Evolutionary conservation across 2,329 filamentous ascomycete genomes (phyloP), one percentile per base, ranked within the genome.

Genomic region (Metarhizium humberi): DNA sequence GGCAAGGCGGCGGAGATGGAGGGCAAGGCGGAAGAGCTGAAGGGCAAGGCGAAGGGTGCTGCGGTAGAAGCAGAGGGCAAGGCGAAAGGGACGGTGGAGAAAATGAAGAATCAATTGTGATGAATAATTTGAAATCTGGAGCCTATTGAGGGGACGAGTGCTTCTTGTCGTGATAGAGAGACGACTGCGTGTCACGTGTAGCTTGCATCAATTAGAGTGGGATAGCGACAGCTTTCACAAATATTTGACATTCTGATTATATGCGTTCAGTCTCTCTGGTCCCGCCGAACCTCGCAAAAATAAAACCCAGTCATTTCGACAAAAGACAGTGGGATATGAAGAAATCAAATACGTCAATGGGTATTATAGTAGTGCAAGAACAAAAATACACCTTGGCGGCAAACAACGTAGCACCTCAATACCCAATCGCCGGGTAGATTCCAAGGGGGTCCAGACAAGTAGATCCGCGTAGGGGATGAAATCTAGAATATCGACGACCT

Each of bases 11-110:
- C 70, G 6, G 65, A 77, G 3, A 62, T 67, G 18, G 64, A 60
- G 13, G 72, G 69, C 53, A 64, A 67, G 57, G 60, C 67, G 3
- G 55, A 65, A 25, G 64, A 69, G 56, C 43, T 67, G 11, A 61
- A 62, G 60, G 74, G 73, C 3, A 66, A 67, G 53, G 68, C 66
- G 8, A 85, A 67, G 54, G 62, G 56, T 32, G 71, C 69, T 29
- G 65, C 67, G 20, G 66, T 66, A 53, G 68, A 73, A 58, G 34
- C 66, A 67, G 59, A 63, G 53, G 72, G 72, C 52, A 63, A 75
- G 57, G 70, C 68, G 14, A 67, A 71, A 56, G 70, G 69, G 1
- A 63, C 66, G 34, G 70, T 69, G 1, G 85, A 62, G 36, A 62
- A 71, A 42, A 58, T 63, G 4, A 65, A 72, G 57, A 49, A 48